A percentile compares a stretch with the other conserved stretches of the same genome.
Conservation (phyloP, 768 basidiomycete species). For the Suillus subaureus region DNA sequence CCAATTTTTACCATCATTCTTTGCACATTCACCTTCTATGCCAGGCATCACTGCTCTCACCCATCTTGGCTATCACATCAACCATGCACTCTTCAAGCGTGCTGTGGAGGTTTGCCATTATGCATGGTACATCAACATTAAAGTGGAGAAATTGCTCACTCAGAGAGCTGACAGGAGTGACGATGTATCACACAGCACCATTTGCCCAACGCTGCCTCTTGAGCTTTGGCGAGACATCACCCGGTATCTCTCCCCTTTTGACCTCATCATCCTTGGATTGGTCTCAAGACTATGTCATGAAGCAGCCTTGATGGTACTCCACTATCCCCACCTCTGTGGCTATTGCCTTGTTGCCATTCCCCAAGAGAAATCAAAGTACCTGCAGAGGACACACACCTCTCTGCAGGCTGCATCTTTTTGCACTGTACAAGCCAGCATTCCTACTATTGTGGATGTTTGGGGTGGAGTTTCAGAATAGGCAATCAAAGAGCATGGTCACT, state of each 20-base stretch:
- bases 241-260: background rate
- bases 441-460: background rate
- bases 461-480: background rate
- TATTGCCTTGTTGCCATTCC: background rate
- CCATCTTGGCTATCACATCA: slow-evolving; percentile 4
- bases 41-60: slow-evolving; percentile 9
- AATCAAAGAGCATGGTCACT: background rate
- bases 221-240: background rate
- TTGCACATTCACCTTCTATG: background rate
- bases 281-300: slow-evolving; percentile 1
- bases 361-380: background rate
- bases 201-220: background rate
- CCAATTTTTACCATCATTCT: slow-evolving; percentile 7
- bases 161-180: background rate
- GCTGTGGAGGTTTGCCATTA: background rate
- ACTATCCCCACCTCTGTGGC: background rate
- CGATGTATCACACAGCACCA: background rate
- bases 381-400: background rate
- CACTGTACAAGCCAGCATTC: background rate
- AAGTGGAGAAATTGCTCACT: background rate
- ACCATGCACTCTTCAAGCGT: background rate
- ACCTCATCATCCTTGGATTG: background rate
- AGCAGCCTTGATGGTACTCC: background rate
- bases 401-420: background rate
- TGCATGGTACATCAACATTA: background rate